phyloP scores from a whole-genome alignment of 2,329 filamentous ascomycete species.

The Juglanconis juglandina region DNA sequence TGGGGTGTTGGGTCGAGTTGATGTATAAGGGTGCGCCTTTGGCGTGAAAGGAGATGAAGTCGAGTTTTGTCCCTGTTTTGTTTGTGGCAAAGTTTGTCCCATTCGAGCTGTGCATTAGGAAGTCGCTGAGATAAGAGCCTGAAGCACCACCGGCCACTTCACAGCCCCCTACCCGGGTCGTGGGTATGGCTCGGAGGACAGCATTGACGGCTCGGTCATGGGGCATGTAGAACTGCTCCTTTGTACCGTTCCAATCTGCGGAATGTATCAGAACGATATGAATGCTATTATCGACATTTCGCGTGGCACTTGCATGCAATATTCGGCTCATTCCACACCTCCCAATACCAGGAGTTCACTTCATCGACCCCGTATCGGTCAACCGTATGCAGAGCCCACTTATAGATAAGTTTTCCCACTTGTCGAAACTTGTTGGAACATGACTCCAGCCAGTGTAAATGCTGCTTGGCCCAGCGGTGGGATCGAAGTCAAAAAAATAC shows the following conservation, averaged over 20 bases:
- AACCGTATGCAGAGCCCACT: conserved; percentile 1
- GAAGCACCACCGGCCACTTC: conserved; percentile 5
- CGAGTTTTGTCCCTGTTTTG: not conserved
- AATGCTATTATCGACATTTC: too few relatives aligned
- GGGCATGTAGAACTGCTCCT: conserved; percentile 1
- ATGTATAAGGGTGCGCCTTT: conserved; percentile 3
- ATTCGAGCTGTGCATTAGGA: not conserved
- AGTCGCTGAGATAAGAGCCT: conserved; percentile 4
- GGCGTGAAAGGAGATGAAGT: conserved; percentile 7
- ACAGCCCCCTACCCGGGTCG: conserved; percentile 7
- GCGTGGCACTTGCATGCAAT: not conserved
- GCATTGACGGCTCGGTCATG: conserved; percentile 8
- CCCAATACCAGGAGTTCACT: conserved; percentile 9
- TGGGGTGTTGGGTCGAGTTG: conserved; percentile 1
- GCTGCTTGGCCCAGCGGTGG: conserved; percentile 3
- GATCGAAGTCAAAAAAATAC: conserved; percentile 6
- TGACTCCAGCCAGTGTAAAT: conserved; percentile 10
- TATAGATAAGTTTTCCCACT: conserved; percentile 2
- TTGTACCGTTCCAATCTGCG: conserved; percentile 7
- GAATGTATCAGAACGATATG: not conserved
- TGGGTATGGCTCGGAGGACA: conserved; percentile 6
- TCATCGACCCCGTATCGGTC: conserved; percentile 3
- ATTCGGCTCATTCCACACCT: conserved; percentile 7
- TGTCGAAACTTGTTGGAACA: not conserved
- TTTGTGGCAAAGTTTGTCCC: conserved; percentile 6